phyloP scores from a whole-genome alignment of 2,329 filamentous ascomycete species.

The Epichloe typhina region DNA sequence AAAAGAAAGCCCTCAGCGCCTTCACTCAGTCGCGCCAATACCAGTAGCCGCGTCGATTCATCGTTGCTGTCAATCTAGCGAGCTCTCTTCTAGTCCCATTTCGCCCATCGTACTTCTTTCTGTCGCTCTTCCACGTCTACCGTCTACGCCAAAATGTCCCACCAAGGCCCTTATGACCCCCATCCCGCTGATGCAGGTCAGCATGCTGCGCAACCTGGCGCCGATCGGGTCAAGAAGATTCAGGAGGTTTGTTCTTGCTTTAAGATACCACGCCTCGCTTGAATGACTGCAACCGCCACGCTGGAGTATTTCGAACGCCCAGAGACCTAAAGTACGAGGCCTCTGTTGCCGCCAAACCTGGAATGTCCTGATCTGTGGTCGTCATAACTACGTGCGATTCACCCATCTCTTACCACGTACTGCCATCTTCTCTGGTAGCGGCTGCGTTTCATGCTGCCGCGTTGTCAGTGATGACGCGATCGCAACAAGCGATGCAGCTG shows the following conservation, averaged over 20 bases:
- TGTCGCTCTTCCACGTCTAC: neutral
- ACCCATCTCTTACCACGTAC: too few species aligned
- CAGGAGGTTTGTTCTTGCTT: slow-evolving; percentile 2
- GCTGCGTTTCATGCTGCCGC: too few species aligned
- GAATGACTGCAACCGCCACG: neutral
- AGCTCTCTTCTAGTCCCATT: slow-evolving; percentile 9
- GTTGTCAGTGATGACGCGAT: too few species aligned
- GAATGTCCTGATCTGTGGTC: too few species aligned
- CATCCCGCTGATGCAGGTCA: slow-evolving; percentile 5
- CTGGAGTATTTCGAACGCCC: too few species aligned
- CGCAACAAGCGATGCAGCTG: too few species aligned
- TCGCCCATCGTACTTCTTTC: slow-evolving; percentile 6
- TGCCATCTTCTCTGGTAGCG: too few species aligned
- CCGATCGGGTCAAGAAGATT: slow-evolving; percentile 4
- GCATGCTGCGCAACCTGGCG: neutral
- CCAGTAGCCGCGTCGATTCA: neutral
- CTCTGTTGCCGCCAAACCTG: too few species aligned
- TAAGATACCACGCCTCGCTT: neutral
- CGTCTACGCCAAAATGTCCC: slow-evolving; percentile 3
- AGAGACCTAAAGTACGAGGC: too few species aligned
- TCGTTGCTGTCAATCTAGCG: neutral
- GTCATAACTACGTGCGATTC: too few species aligned
- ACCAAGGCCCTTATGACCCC: slow-evolving; percentile 6
- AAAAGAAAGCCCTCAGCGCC: neutral
- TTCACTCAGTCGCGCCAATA: neutral